A percentile compares a stretch with the other conserved stretches of the same genome.
Evolutionary conservation across 306 rosid species (phyloP).

Genomic region (Cicer yamashitae): DNA sequence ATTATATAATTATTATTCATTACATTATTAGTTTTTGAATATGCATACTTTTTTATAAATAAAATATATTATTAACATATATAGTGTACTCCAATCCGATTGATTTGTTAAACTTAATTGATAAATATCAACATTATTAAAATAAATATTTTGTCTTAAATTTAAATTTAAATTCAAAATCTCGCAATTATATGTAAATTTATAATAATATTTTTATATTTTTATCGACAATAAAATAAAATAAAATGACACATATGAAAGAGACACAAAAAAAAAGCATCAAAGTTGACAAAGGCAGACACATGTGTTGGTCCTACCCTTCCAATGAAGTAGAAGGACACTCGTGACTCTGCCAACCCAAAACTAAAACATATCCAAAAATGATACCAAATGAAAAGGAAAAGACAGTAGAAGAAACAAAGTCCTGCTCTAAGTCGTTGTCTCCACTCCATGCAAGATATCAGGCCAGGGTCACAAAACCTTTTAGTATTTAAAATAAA

Average conservation of each 20-base stretch:
- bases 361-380: slow-evolving; percentile 43
- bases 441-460: slow-evolving; percentile 61
- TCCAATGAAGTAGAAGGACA: slow-evolving; percentile 37
- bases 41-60: too few relatives aligned
- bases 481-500: background rate
- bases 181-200: too few relatives aligned
- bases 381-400: slow-evolving; percentile 44
- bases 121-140: too few relatives aligned
- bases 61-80: too few relatives aligned
- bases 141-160: too few relatives aligned
- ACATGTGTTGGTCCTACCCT: slow-evolving; percentile 30
- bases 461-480: slow-evolving; percentile 49
- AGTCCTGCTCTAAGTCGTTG: slow-evolving; percentile 53
- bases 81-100: too few relatives aligned
- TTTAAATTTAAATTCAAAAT: too few relatives aligned
- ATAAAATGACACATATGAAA: slow-evolving; percentile 38
- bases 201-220: background rate
- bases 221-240: background rate
- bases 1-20: too few relatives aligned
- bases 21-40: too few relatives aligned
- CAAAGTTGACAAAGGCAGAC: slow-evolving; percentile 30
- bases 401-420: slow-evolving; percentile 59
- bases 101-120: too few relatives aligned
- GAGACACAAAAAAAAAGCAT: background rate
- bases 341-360: slow-evolving; percentile 58